Conservation (phyloP, 495 filamentous ascomycete species). For the Podospora appendiculata region DNA sequence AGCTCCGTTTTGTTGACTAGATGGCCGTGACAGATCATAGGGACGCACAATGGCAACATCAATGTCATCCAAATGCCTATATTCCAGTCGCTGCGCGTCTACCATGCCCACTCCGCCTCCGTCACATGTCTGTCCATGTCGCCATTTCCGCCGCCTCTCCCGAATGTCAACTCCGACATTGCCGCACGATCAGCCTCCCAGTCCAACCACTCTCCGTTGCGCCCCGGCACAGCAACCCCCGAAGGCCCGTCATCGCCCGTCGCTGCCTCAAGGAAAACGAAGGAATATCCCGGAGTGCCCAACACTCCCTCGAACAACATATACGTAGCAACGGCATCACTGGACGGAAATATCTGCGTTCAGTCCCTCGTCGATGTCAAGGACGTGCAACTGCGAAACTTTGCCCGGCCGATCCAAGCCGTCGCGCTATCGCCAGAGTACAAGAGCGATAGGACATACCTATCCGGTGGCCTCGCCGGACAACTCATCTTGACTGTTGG, state of each 20-base stretch:
- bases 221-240: constrained; percentile 30
- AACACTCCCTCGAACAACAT: constrained; percentile 76
- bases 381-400: constrained; percentile 86
- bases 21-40: constrained; percentile 56
- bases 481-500: constrained; percentile 84
- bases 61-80: constrained; percentile 78
- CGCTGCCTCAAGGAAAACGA: constrained; percentile 38
- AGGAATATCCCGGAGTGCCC: constrained; percentile 45
- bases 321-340: constrained; percentile 85
- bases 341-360: constrained; percentile 91
- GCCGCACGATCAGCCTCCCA: constrained; percentile 38
- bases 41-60: constrained; percentile 95
- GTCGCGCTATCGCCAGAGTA: constrained; percentile 90
- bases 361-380: constrained; percentile 63
- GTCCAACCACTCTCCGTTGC: constrained; percentile 28
- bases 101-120: constrained; percentile 86
- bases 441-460: constrained; percentile 74
- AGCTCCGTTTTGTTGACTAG: background rate
- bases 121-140: constrained; percentile 86
- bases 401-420: constrained; percentile 82
- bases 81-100: constrained; percentile 70
- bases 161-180: constrained; percentile 47
- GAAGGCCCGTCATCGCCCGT: constrained; percentile 46
- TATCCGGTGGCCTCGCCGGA: constrained; percentile 86
- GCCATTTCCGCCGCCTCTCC: constrained; percentile 72